These are phyloP conservation scores for Guillardia theta DNA, from an alignment of 78 protist species.

Conservation along the genomic window DNA sequence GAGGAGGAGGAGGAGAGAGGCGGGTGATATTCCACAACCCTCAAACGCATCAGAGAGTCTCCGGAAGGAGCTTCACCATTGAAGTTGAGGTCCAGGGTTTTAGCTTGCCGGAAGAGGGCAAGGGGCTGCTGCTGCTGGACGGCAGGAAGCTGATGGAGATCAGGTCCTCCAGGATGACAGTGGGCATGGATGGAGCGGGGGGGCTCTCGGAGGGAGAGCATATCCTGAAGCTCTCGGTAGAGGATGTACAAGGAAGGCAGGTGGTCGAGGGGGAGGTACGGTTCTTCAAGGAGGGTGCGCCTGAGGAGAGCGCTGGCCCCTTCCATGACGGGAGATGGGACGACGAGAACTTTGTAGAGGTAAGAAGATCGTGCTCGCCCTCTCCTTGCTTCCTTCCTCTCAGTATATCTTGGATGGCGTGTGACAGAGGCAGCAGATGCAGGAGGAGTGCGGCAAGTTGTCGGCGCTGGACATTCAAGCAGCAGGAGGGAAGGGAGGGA, in stretches of 20 bases:
- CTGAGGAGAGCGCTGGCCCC: constrained; percentile 2
- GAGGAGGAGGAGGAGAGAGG: no score
- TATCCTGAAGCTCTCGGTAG: neutral
- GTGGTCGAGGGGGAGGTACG: neutral
- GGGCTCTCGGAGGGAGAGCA: neutral
- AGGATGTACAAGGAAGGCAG: neutral
- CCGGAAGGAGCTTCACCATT: neutral
- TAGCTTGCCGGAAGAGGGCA: neutral
- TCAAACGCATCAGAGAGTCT: neutral
- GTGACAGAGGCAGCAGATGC: neutral
- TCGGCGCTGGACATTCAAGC: no score
- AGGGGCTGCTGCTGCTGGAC: neutral
- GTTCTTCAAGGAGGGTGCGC: neutral
- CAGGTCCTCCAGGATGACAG: neutral
- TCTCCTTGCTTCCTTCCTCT: no score
- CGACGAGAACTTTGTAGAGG: neutral
- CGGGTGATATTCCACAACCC: neutral
- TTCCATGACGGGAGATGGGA: neutral
- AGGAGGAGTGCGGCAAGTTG: neutral
- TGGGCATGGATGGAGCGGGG: neutral
- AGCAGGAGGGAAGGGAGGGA: no score
- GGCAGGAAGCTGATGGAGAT: neutral
- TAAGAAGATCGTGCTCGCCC: no score
- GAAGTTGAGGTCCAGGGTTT: neutral
- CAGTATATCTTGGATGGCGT: no score